Conservation (phyloP, 139 green algal species). For the Marvania coccoides region DNA sequence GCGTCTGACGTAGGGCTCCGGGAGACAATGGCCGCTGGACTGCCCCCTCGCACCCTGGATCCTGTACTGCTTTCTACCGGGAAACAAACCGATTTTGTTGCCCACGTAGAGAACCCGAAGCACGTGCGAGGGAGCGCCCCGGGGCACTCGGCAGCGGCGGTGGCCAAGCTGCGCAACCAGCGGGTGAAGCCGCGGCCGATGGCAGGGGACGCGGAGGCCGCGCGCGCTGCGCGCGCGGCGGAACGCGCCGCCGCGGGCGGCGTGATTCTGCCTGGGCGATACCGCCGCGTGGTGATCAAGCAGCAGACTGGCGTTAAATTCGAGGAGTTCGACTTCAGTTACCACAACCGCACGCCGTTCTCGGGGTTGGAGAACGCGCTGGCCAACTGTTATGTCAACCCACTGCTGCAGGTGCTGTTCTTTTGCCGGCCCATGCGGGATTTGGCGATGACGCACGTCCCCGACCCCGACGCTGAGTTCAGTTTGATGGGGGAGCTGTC, state of each 20-base stretch:
- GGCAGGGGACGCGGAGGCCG: background rate
- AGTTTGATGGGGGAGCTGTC: slow-evolving; percentile 77
- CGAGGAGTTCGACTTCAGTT: slow-evolving; percentile 74
- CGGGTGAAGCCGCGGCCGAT: slow-evolving; percentile 31
- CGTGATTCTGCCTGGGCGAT: slow-evolving; percentile 54
- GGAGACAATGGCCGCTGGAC: slow-evolving; percentile 31
- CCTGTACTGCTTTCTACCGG: slow-evolving; percentile 41
- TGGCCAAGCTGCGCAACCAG: slow-evolving; percentile 40
- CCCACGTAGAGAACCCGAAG: slow-evolving; percentile 73
- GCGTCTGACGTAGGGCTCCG: slow-evolving; percentile 41
- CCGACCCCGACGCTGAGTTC: slow-evolving; percentile 74
- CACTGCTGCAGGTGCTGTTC: slow-evolving; percentile 86
- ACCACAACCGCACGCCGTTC: slow-evolving; percentile 84
- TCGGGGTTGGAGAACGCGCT: slow-evolving; percentile 90
- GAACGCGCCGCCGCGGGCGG: slow-evolving; percentile 32
- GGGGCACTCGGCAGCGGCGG: slow-evolving; percentile 27
- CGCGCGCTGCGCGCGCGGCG: slow-evolving; percentile 18
- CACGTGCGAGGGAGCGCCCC: slow-evolving; percentile 37
- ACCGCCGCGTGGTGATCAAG: slow-evolving; percentile 51
- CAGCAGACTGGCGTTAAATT: slow-evolving; percentile 49
- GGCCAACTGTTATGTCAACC: slow-evolving; percentile 89
- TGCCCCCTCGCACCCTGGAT: slow-evolving; percentile 35
- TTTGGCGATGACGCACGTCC: slow-evolving; percentile 48
- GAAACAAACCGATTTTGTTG: slow-evolving; percentile 73
- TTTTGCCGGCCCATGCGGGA: slow-evolving; percentile 66